Base-by-base conservation (phyloP, 2,329 filamentous ascomycete genomes). In the Fusarium torreyae region DNA sequence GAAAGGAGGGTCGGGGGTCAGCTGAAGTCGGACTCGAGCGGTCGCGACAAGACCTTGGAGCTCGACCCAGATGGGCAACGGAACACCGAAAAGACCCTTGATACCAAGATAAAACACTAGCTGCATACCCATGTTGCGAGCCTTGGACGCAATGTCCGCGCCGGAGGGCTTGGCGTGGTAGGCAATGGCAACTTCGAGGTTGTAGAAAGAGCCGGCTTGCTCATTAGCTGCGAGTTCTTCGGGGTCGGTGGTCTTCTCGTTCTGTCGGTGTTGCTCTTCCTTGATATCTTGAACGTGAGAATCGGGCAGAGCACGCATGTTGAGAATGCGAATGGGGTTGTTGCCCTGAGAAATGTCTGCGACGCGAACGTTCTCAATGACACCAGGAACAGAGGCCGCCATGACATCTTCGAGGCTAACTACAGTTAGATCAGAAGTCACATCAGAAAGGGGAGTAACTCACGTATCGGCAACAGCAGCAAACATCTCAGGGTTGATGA, bases 401-500 rank as follows among this genome's bases (percentile, higher is more conserved):
- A 98, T 98, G 70, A 98, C 92, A 77, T 98, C 95, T 80, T 86
- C 77, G 1, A 83, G 76, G 2, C 80, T 81, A 14, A 17, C 0
- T 58, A 5, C 2, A 14, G 20, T 72, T 70, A 78, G 71, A 1
- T 40, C 31, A 7, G 2, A 1, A 1, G 1, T 15, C 13, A 5
- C 7, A 9, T 5, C 3, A 14, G 1, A 1, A 9, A 24, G 1
- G 31, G 0, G 5, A 4, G 18, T 5, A 24, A 77, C 80, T 78
- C 68, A 82, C 14, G 93, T 98, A 77, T 98, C 96, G n/a, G 94
- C 94, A 10, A 98, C 88, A 7, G 89, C 88, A n/a, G 89, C 84
- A 78, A 99, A 96, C 92, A 98, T 97, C 43, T 98, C 95, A 0
- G 96, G 95, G 75, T 98, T 97, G 68, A 98, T 90, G 6, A 98